phyloP scores from a whole-genome alignment of 2,329 filamentous ascomycete species.

The Beauveria asiatica region DNA sequence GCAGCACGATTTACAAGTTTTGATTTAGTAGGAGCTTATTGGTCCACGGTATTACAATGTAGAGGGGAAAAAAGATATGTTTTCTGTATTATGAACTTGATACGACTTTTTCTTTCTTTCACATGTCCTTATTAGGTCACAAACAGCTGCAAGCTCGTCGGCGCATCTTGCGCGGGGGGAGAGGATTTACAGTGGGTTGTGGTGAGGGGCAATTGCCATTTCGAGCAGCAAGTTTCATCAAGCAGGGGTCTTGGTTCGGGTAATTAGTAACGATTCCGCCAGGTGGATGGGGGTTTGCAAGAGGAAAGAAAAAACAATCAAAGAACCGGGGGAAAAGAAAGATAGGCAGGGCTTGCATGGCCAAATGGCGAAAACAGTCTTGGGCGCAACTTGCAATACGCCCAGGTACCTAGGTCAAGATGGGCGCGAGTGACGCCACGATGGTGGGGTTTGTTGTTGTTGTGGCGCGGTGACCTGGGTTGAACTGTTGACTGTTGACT shows the following conservation, averaged over 20 bases:
- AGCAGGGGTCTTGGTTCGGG: not conserved
- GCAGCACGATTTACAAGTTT: too few species aligned
- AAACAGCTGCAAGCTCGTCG: not conserved
- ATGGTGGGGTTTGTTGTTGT: not conserved
- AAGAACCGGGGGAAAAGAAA: too few species aligned
- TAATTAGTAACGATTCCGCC: not conserved
- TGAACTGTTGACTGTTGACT: too few species aligned
- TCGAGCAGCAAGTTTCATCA: constrained; percentile 4
- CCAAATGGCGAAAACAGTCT: too few species aligned
- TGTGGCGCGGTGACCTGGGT: not conserved
- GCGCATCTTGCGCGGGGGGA: not conserved
- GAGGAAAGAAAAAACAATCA: not conserved
- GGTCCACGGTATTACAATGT: too few species aligned
- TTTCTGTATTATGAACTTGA: too few species aligned
- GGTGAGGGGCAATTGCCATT: constrained; percentile 2
- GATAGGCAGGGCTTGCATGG: too few species aligned
- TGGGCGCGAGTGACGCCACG: not conserved
- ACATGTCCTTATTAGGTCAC: too few species aligned
- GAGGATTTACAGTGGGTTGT: not conserved
- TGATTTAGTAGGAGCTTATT: too few species aligned
- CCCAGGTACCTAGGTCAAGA: not conserved
- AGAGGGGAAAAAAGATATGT: not conserved
- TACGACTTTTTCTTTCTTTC: not conserved
- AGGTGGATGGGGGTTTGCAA: not conserved
- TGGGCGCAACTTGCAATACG: too few species aligned